Evolutionary conservation across 768 basidiomycete genomes (phyloP).

Genomic region (Leccinum variicolor): DNA sequence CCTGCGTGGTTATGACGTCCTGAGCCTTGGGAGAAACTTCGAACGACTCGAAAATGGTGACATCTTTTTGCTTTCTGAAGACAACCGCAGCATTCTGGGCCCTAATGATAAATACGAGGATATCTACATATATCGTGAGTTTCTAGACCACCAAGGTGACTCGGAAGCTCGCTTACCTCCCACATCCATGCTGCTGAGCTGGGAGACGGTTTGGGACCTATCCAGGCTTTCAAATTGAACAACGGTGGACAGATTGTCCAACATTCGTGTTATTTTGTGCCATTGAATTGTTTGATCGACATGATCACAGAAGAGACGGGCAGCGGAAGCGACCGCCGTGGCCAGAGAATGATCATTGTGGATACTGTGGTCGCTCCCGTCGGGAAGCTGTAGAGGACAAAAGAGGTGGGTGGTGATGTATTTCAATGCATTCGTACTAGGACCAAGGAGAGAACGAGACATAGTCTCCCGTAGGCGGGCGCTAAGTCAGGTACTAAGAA

Average conservation of each 20-base stretch:
- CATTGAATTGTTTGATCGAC: not conserved
- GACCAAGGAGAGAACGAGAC: constrained; percentile 1
- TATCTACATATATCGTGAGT: constrained; percentile 27
- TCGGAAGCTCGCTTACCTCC: constrained; percentile 6
- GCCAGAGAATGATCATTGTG: constrained; percentile 27
- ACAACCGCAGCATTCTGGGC: constrained; percentile 48
- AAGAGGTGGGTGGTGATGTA: constrained; percentile 40
- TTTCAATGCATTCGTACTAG: not conserved
- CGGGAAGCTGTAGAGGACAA: constrained; percentile 37
- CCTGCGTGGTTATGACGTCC: constrained; percentile 33
- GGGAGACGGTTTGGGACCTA: not conserved
- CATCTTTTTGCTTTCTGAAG: constrained; percentile 25
- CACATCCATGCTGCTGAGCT: constrained; percentile 4
- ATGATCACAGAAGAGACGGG: constrained; percentile 6
- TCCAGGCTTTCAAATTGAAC: constrained; percentile 12
- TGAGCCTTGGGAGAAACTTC: constrained; percentile 37
- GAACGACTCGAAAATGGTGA: constrained; percentile 40
- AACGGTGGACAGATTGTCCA: not conserved
- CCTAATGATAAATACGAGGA: constrained; percentile 35
- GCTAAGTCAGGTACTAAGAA: too few species aligned
- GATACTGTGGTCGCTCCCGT: constrained; percentile 18
- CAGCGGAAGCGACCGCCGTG: constrained; percentile 14
- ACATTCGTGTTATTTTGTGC: not conserved
- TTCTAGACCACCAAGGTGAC: not conserved
- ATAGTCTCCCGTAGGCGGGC: not conserved